A percentile compares a stretch with the other conserved stretches of the same genome.
phyloP scores from a whole-genome alignment of 2,329 filamentous ascomycete species.

The Beauveria medogensis region DNA sequence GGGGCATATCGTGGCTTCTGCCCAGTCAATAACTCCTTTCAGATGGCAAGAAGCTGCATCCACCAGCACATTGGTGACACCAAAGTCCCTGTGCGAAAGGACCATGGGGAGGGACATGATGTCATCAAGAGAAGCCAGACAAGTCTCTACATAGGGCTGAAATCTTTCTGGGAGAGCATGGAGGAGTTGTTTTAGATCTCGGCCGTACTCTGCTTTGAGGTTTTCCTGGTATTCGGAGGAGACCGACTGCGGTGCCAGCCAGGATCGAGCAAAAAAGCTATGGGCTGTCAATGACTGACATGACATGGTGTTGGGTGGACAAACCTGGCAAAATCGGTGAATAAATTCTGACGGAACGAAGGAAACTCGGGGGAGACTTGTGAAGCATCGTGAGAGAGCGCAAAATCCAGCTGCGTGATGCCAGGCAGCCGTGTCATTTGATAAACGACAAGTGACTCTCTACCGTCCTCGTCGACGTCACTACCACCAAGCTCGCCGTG shows the following conservation, averaged over 20 bases:
- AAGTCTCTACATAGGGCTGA: not conserved
- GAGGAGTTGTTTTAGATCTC: not conserved
- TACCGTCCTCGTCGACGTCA: constrained; percentile 11
- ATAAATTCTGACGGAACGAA: constrained; percentile 26
- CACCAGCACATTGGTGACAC: constrained; percentile 31
- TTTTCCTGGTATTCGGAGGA: not conserved
- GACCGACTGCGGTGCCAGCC: not conserved
- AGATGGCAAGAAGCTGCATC: constrained; percentile 28
- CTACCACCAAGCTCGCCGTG: constrained; percentile 20
- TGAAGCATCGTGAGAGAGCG: constrained; percentile 24
- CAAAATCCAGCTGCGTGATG: constrained; percentile 28
- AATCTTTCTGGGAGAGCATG: not conserved
- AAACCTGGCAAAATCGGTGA: constrained; percentile 25
- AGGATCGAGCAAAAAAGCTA: constrained; percentile 20
- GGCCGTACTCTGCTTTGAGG: not conserved
- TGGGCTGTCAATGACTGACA: constrained; percentile 19
- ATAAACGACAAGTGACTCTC: constrained; percentile 29
- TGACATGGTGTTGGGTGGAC: constrained; percentile 24
- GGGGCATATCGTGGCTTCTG: constrained; percentile 30
- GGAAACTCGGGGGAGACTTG: constrained; percentile 26
- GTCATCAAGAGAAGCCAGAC: not conserved
- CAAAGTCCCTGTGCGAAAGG: constrained; percentile 31
- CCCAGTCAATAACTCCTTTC: constrained; percentile 34
- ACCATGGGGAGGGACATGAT: constrained; percentile 24
- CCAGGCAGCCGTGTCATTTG: constrained; percentile 26